Evolutionary conservation across 2,329 filamentous ascomycete species (phyloP), one percentile per base, ranked within the genome.

Genomic region (Hypoxylon sp.): DNA sequence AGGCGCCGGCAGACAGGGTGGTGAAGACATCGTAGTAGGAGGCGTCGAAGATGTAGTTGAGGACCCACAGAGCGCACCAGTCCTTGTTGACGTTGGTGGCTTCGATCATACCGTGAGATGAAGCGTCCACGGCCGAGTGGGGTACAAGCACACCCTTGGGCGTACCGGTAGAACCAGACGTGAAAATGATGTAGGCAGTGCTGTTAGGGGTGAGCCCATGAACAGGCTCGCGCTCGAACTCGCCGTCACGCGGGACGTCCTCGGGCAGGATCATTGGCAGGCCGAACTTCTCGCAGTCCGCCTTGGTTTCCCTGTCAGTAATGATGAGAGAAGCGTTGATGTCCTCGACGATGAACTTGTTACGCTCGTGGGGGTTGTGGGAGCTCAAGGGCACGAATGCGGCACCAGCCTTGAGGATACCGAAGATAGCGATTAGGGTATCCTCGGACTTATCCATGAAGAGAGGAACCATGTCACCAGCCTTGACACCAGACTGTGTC

Each of bases 121-220:
- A 68, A 53, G 19, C 65, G 64, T 57, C 63, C 17, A 71, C 59
- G 19, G 68, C 52, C n/a, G 48, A 44, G 56, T 74, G 71, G 20
- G 62, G 57, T 30, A 75, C 59, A 28, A 82, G 76, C 28, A 84
- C 80, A 26, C 82, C 82, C 73, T 85, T 85, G 4, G 82, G 82
- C 26, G 75, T 73, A n/a, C 82, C 82, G 1, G 82, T 84, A 17
- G 80, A 83, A 17, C 82, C 82, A n/a, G 44, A 55, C 78, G 84
- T 56, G 81, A 84, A 71, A 81, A 83, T 73, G 82, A 82, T 68
- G 82, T 81, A 34, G 11, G 53, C 34, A 32, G 39, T 26, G 43
- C 39, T 26, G 37, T 37, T n/a, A 19, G 49, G 47, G 15, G 22
- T 26, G 19, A 19, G 19, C 4, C 43, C 49, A n/a, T 3, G 1